Evolutionary conservation across 1,284 basidiomycete species (phyloP), one percentile per base, ranked within the genome.

Genomic region (Cutaneotrichosporon daszewskae): DNA sequence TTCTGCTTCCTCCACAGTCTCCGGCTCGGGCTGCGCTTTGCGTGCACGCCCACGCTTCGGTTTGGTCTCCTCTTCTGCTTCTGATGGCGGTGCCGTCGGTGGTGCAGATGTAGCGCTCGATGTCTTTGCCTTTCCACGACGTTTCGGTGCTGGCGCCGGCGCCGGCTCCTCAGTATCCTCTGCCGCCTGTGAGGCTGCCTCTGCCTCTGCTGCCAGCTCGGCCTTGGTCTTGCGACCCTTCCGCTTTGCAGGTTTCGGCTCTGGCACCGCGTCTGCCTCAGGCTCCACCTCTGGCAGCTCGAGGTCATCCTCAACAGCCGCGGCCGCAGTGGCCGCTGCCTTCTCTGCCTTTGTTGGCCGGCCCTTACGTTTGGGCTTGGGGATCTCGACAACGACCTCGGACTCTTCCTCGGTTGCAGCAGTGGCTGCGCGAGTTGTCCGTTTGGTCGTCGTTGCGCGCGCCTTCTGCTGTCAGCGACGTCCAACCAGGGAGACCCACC

Each of bases 121-220:
- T 4, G 43, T 34, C 44, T 46, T 45, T 33, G 31, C 23, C 17
- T 31, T 27, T 14, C 43, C 43, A 3, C 43, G 43, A n/a, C 43
- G 36, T n/a, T 44, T 44, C 11, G 40, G 40, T 18, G 34, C 33
- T 9, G 25, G 32, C 5, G 40, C 28, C 5, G 38, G 38, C 10
- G 37, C 37, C 12, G 29, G 22, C 22, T 40, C 29, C 29, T 31
- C 28, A 2, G 14, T n/a, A n/a, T 41, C 38, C 18, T 23, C 10
- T 8, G n/a, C 12, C 32, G 14, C 31, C 2, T n/a, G n/a, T 34
- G 25, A 18, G 20, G 25, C 18, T 35, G 5, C 16, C 5, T 32
- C 32, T 31, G 18, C 20, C 23, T 27, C 43, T 14, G 7, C 13
- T 10, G 19, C 25, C 25, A n/a, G 29, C 24, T 16, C 31, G 14